Conservation (phyloP, 2,329 filamentous ascomycete species). For the Phoma herbarum region DNA sequence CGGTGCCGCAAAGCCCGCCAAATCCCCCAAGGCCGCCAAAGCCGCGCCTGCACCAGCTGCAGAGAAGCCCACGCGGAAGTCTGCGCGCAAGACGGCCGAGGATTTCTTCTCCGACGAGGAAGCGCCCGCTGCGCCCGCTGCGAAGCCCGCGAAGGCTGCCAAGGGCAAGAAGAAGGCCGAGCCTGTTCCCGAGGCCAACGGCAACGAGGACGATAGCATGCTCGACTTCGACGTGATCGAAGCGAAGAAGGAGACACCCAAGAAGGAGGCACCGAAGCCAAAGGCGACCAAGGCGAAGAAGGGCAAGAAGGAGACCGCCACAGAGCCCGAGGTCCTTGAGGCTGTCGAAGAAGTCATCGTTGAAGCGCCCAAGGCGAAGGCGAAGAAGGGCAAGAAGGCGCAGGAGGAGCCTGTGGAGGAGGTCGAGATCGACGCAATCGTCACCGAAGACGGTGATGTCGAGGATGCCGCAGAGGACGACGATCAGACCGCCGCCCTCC, state of each 20-base stretch:
- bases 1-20: conserved; percentile 29
- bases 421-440: conserved; percentile 26
- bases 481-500: conserved; percentile 61
- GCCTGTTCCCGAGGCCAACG: conserved; percentile 28
- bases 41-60: conserved; percentile 31
- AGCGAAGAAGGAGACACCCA: conserved; percentile 27
- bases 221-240: conserved; percentile 24
- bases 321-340: conserved; percentile 11
- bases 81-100: conserved; percentile 48
- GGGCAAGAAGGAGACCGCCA: conserved; percentile 22
- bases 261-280: conserved; percentile 29
- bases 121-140: conserved; percentile 27
- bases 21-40: conserved; percentile 34
- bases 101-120: conserved; percentile 47
- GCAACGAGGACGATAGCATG: conserved; percentile 20
- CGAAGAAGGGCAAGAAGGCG: conserved; percentile 33
- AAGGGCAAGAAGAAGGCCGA: conserved; percentile 53
- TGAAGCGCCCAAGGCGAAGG: conserved; percentile 29
- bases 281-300: conserved; percentile 39
- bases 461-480: conserved; percentile 46
- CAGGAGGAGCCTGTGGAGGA: conserved; percentile 34
- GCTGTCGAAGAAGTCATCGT: conserved; percentile 11
- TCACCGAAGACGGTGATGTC: conserved; percentile 25
- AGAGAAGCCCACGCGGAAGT: conserved; percentile 35
- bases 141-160: conserved; percentile 38